phyloP scores from a whole-genome alignment of 441 rosid genomes.

The Erodium trifolium region DNA sequence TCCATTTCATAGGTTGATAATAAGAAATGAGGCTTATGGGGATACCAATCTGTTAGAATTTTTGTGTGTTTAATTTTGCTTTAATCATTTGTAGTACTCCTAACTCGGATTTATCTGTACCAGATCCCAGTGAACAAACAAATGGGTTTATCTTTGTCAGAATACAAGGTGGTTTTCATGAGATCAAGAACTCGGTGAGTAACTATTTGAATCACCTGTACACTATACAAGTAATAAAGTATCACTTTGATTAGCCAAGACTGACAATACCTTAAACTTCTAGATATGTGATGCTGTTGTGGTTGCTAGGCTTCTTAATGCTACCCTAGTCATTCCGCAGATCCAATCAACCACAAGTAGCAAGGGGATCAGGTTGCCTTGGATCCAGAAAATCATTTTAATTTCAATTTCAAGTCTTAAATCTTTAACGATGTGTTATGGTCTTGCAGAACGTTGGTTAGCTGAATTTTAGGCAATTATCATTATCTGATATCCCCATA shows the following conservation, averaged over 20 bases:
- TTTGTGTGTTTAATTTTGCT: not conserved
- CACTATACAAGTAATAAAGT: not conserved
- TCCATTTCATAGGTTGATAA: not conserved
- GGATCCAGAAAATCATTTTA: no score
- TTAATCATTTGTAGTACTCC: not conserved
- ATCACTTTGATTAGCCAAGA: not conserved
- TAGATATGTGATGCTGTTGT: constrained; percentile 78
- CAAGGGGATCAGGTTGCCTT: constrained; percentile 78
- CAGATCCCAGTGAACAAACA: constrained; percentile 54
- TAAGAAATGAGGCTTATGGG: not conserved
- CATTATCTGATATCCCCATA: no score
- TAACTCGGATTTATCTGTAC: constrained; percentile 17
- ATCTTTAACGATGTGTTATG: no score
- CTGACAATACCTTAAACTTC: constrained; percentile 19
- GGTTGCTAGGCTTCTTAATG: constrained; percentile 85
- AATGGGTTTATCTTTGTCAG: constrained; percentile 81
- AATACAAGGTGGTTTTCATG: constrained; percentile 98
- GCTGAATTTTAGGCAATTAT: no score
- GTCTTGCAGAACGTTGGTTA: no score
- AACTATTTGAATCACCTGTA: not conserved
- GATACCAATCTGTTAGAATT: not conserved
- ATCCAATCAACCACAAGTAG: constrained; percentile 96
- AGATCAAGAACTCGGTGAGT: constrained; percentile 90
- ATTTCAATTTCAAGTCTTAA: no score
- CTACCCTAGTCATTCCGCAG: constrained; percentile 87